A percentile compares a stretch with the other conserved stretches of the same genome.
Conservation (phyloP, 148 eudicot genomes). For the Suaeda aralocaspica region DNA sequence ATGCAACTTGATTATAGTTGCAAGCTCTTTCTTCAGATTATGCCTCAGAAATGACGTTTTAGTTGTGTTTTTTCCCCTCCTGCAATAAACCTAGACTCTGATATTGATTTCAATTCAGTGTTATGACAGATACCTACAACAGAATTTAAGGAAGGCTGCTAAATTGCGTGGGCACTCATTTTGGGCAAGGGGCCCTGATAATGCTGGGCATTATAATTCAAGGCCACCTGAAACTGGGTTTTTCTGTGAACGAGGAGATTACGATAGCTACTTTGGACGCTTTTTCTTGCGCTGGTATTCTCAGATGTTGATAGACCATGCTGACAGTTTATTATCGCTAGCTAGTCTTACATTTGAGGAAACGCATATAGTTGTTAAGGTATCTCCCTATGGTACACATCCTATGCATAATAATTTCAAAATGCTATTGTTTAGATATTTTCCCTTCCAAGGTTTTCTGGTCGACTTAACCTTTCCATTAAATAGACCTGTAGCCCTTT, state of each 20-base stretch:
- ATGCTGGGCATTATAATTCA: conserved; percentile 63
- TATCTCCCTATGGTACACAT: conserved; percentile 26
- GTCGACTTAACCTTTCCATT: neutral
- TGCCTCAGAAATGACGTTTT: neutral
- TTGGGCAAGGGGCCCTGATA: conserved; percentile 70
- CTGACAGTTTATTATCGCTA: conserved; percentile 51
- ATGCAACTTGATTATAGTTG: neutral
- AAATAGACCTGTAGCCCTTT: neutral
- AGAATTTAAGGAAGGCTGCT: conserved; percentile 59
- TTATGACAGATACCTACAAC: conserved; percentile 59
- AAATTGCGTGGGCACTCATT: conserved; percentile 56
- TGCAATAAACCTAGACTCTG: conserved; percentile 11
- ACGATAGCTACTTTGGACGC: conserved; percentile 64
- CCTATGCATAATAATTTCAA: neutral
- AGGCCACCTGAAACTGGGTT: conserved; percentile 58
- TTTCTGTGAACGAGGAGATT: conserved; percentile 67
- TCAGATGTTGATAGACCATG: conserved; percentile 51
- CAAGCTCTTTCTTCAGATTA: neutral
- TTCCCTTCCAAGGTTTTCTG: neutral
- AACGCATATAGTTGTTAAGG: conserved; percentile 54
- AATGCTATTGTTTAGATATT: neutral
- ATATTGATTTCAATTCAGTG: conserved; percentile 36
- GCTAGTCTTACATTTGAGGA: conserved; percentile 66
- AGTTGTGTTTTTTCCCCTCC: neutral
- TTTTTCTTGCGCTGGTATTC: conserved; percentile 68